Evolutionary conservation across 106 monocot genomes (phyloP), one percentile per base, ranked within the genome.

Genomic region (Hemerocallis citrina): DNA sequence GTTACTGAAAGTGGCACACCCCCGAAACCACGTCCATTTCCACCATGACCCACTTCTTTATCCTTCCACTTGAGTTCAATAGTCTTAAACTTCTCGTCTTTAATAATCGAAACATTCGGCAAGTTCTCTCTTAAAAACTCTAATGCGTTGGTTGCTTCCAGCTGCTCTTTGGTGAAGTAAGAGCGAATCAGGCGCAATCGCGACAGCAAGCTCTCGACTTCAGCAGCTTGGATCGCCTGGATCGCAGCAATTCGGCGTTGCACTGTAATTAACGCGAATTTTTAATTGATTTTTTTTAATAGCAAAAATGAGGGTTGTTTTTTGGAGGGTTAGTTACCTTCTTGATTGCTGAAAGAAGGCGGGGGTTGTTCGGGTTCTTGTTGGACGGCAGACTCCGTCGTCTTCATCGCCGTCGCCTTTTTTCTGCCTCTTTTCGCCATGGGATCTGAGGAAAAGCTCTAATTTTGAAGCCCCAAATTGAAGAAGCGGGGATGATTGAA

Each of bases 121-220:
- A 81, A 73, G 51, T 85, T 82, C 35, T 89, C 77, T 35, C 65
- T 57, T 46, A 89, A 94, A 50, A 82, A 94, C 29, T 77, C 16
- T 22, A 81, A 25, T 11, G 74, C 82, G 11, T 62, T 63, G 8
- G 58, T 79, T n/a, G n/a, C n/a, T 33, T 74, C 49, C 11, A 79
- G 37, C 65, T 88, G 84, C 61, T 85, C 88, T 35, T 85, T 73
- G 55, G 42, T 79, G 19, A 89, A 42, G 67, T 64, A 82, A 1
- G 81, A 85, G 0, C 75, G 81, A 22, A 88, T 50, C 49, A 84
- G 66, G 8, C 82, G 84, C 39, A 79, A 38, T 40, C 69, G 34
- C 4, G 81, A 74, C 17, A 82, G 72, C 27, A 85, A 38, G 34
- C 40, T 82, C 35, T 76, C 73, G 20, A 66, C 75, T 65, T 89